A percentile compares a stretch with the other conserved stretches of the same genome.
Evolutionary conservation across 257 asterid genomes (phyloP).

Genomic region (Nicotiana undulata): DNA sequence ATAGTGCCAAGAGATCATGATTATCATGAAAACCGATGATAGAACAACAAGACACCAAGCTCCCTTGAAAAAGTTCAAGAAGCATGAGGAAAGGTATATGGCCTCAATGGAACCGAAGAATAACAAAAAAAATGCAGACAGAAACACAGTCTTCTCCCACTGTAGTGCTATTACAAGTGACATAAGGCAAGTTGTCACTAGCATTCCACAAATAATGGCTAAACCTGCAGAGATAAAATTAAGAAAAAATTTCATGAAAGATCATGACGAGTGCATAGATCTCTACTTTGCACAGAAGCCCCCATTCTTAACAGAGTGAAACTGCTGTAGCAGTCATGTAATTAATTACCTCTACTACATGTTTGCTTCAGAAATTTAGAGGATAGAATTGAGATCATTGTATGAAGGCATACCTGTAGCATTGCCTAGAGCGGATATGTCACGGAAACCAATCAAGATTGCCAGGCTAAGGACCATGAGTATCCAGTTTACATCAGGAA

Average conservation of each 20-base stretch:
- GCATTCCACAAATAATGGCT: slow-evolving; percentile 62
- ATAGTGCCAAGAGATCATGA: slow-evolving; percentile 89
- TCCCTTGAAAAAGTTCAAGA: slow-evolving; percentile 59
- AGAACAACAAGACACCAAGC: slow-evolving; percentile 68
- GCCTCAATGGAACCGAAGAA: slow-evolving; percentile 71
- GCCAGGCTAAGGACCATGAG: slow-evolving; percentile 72
- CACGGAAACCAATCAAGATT: slow-evolving; percentile 60
- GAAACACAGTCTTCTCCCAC: slow-evolving; percentile 55
- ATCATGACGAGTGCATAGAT: not conserved
- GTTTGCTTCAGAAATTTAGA: no score
- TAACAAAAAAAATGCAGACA: slow-evolving; percentile 47
- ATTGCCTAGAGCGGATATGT: slow-evolving; percentile 55
- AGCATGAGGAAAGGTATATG: slow-evolving; percentile 46
- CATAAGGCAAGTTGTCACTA: slow-evolving; percentile 85
- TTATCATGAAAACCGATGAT: slow-evolving; percentile 37
- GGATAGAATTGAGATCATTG: not conserved
- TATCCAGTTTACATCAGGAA: slow-evolving; percentile 88
- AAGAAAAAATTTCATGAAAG: not conserved
- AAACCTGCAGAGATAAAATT: slow-evolving; percentile 40
- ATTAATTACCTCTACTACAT: no score
- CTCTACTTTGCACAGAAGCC: no score
- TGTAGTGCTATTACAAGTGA: slow-evolving; percentile 69
- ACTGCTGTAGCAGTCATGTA: no score
- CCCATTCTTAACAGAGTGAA: no score
- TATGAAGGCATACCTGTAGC: slow-evolving; percentile 55